Percentiles rank a stretch among this genome's conserved stretches.
These are phyloP conservation scores for Quercus lobata DNA, from an alignment of 331 rosid genomes.

Conservation along the genomic window DNA sequence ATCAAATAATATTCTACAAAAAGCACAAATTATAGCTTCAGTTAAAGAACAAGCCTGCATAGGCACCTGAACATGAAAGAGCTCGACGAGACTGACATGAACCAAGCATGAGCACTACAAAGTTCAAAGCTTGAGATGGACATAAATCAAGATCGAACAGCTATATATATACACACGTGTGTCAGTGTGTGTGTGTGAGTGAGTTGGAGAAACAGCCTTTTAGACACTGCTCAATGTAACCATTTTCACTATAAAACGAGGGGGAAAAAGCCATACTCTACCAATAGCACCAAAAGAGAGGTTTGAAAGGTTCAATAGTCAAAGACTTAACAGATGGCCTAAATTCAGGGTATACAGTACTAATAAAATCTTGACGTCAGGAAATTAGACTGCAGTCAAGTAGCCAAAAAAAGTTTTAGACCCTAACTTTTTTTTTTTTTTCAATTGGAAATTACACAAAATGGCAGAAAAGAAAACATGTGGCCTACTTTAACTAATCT, in stretches of 20 bases:
- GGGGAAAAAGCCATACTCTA: neutral
- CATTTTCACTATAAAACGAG: neutral
- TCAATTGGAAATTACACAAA: no score
- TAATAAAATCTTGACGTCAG: neutral
- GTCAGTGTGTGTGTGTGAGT: no score
- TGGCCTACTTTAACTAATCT: no score
- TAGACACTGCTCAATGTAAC: neutral
- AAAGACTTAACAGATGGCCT: neutral
- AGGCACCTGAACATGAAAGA: neutral
- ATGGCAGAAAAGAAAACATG: no score
- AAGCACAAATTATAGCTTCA: neutral
- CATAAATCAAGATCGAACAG: neutral
- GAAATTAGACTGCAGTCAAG: neutral
- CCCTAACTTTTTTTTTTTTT: neutral
- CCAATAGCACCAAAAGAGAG: neutral
- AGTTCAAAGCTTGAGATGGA: neutral
- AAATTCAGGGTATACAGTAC: neutral
- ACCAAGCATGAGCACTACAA: neutral
- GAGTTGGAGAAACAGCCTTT: neutral
- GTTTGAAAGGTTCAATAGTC: neutral
- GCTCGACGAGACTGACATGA: neutral
- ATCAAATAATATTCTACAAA: neutral
- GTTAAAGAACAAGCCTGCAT: neutral
- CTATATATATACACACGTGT: neutral
- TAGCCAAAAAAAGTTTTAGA: neutral